Evolutionary conservation across 192 early-diverging fungal genomes (phyloP).

Genomic region (Rhizophagus prolifer): DNA sequence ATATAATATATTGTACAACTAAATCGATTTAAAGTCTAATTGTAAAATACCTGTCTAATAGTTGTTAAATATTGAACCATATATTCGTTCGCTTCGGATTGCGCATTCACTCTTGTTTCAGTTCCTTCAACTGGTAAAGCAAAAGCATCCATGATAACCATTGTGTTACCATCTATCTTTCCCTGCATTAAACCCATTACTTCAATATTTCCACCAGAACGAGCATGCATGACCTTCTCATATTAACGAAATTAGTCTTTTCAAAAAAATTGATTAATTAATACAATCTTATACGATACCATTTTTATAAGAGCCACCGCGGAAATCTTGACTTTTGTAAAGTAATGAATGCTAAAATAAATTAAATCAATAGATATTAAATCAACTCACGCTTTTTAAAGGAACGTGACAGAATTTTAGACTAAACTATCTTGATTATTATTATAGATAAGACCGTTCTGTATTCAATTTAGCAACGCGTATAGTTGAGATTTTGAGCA

Average conservation of each 20-base stretch:
- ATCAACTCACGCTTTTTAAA: background rate
- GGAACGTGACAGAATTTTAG: no score
- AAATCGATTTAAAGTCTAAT: background rate
- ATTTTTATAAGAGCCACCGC: slow-evolving; percentile 97
- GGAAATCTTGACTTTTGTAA: slow-evolving; percentile 86
- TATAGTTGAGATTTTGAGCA: background rate
- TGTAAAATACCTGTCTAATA: slow-evolving; percentile 64
- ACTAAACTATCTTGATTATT: background rate
- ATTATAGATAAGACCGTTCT: background rate
- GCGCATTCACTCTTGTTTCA: slow-evolving; percentile 95
- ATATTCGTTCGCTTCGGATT: slow-evolving; percentile 92
- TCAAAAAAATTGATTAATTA: background rate
- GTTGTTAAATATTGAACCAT: slow-evolving; percentile 92
- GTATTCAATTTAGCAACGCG: background rate
- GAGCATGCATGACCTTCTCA: slow-evolving; percentile 88
- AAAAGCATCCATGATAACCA: slow-evolving; percentile 96
- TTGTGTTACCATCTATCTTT: slow-evolving; percentile 81
- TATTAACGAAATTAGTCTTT: background rate
- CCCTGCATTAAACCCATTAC: slow-evolving; percentile 99
- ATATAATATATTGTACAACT: background rate
- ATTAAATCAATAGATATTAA: background rate
- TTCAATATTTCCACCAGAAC: slow-evolving; percentile 93
- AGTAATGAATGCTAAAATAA: slow-evolving; percentile 71
- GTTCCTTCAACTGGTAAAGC: slow-evolving; percentile 98
- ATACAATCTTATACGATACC: slow-evolving; percentile 49